Percentiles rank a stretch among this genome's conserved stretches.
Evolutionary conservation across 2,329 filamentous ascomycete species (phyloP).

Genomic region (Aureobasidium sp.): DNA sequence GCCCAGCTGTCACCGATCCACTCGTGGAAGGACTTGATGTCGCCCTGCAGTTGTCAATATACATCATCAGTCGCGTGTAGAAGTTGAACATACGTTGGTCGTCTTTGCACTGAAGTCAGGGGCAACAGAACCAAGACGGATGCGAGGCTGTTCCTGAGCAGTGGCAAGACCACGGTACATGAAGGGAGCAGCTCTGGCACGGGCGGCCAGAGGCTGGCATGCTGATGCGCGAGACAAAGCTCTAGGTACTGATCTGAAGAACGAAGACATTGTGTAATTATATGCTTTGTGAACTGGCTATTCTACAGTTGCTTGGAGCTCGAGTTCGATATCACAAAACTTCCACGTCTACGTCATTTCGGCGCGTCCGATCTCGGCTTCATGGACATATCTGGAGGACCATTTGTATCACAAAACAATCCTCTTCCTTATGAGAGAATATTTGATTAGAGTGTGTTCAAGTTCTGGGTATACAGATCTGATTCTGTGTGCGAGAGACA

Average conservation of each 20-base stretch:
- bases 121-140: conserved; percentile 60
- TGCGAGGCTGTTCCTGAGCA: conserved; percentile 42
- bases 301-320: neutral
- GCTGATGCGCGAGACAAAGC: conserved; percentile 33
- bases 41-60: conserved; percentile 2
- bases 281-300: neutral
- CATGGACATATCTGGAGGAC: neutral
- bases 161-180: conserved; percentile 42
- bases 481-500: neutral
- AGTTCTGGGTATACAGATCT: neutral
- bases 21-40: conserved; percentile 79
- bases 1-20: conserved; percentile 84
- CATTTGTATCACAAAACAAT: neutral
- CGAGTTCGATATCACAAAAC: neutral
- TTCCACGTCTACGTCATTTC: conserved; percentile 10
- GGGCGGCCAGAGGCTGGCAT: conserved; percentile 32
- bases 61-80: neutral
- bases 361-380: conserved; percentile 13
- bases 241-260: conserved; percentile 40
- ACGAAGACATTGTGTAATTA: conserved; percentile 38
- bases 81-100: conserved; percentile 55
- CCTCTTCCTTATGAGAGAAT: neutral
- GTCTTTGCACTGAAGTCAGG: conserved; percentile 89
- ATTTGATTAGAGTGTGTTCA: neutral
- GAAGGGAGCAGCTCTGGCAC: conserved; percentile 32